Conservation (phyloP, 805 yeast species). For the Myxozyma mucilagina region DNA sequence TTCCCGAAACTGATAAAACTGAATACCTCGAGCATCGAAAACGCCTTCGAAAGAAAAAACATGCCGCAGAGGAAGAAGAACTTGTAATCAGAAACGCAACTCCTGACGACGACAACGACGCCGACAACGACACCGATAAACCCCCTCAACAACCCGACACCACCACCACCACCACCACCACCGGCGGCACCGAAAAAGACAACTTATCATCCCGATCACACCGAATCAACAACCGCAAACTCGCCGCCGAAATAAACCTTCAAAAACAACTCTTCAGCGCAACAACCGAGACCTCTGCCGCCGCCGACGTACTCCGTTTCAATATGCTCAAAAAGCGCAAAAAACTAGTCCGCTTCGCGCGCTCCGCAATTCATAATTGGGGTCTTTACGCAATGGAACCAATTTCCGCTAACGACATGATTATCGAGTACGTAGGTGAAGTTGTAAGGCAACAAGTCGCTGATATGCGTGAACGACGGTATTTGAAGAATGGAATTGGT, state of each 20-base stretch:
- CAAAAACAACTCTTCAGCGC: slow-evolving; percentile 61
- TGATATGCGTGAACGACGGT: slow-evolving; percentile 83
- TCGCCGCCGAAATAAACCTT: slow-evolving; percentile 85
- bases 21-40: slow-evolving; percentile 83
- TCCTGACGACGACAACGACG: slow-evolving; percentile 19
- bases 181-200: slow-evolving; percentile 33
- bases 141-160: slow-evolving; percentile 17
- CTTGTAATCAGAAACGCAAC: no score
- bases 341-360: slow-evolving; percentile 93
- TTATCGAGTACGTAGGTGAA: slow-evolving; percentile 97
- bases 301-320: slow-evolving; percentile 71
- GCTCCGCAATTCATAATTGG: slow-evolving; percentile 98
- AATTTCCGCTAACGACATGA: slow-evolving; percentile 94
- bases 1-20: slow-evolving; percentile 69
- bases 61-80: slow-evolving; percentile 72
- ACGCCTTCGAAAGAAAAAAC: slow-evolving; percentile 39
- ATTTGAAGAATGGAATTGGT: slow-evolving; percentile 88
- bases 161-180: no score
- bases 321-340: slow-evolving; percentile 86
- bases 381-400: slow-evolving; percentile 95
- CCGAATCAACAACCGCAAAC: slow-evolving; percentile 82
- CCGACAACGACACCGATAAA: slow-evolving; percentile 1
- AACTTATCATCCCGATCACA: slow-evolving; percentile 65
- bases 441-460: slow-evolving; percentile 91
- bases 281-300: slow-evolving; percentile 56